Conservation (phyloP, 345 rosid genomes). For the Acer campestre region DNA sequence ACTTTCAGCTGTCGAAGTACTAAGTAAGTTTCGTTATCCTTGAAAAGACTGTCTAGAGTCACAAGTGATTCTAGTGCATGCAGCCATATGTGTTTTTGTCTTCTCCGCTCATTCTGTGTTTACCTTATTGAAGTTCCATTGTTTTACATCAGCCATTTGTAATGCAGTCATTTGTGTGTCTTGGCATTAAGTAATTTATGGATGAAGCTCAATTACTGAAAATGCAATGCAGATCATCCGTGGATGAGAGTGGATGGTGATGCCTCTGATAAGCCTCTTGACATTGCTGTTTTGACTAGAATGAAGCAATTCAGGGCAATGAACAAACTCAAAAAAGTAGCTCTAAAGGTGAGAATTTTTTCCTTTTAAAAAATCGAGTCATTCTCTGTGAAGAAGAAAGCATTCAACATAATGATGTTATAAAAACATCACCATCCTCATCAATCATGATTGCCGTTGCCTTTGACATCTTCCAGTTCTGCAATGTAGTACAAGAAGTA, state of each 20-base stretch:
- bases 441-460: neutral
- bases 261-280: too few relatives aligned
- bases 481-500: neutral
- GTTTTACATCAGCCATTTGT: too few relatives aligned
- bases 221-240: constrained; percentile 58
- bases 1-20: constrained; percentile 72
- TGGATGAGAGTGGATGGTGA: too few relatives aligned
- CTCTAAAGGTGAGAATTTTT: constrained; percentile 67
- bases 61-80: too few relatives aligned
- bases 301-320: constrained; percentile 99
- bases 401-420: neutral
- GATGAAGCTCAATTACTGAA: constrained; percentile 17
- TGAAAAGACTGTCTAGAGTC: too few relatives aligned
- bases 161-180: neutral
- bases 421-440: neutral
- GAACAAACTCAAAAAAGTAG: constrained; percentile 98
- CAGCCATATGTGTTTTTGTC: too few relatives aligned
- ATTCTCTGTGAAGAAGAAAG: constrained; percentile 1
- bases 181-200: constrained; percentile 10
- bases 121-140: too few relatives aligned
- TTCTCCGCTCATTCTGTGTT: too few relatives aligned
- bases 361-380: neutral
- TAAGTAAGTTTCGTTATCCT: constrained; percentile 52
- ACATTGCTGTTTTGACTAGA: constrained; percentile 86
- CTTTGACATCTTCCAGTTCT: neutral